Evolutionary conservation across 129 eudicot genomes (phyloP), one percentile per base, ranked within the genome.

Genomic region (Flaveria trinervia): DNA sequence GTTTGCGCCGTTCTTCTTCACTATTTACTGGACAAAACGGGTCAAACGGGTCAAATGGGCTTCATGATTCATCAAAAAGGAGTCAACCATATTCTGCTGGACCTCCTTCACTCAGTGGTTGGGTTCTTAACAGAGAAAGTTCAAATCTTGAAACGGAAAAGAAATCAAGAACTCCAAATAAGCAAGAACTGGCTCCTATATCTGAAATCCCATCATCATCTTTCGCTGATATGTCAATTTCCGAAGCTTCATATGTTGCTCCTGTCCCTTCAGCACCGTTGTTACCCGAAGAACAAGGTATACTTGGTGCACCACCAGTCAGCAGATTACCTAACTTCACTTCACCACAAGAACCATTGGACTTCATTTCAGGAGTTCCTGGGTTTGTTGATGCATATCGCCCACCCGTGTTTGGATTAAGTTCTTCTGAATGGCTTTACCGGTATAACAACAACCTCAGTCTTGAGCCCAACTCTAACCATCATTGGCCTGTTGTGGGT

Each of bases 21-120:
- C 62, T 91, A 45, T 65, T 84, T 25, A 13, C 73, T 5, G 82
- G 79, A 33, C 92, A 87, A 84, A 84, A 67, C 48, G 83, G 71
- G 51, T 28, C 30, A 48, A 50, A 74, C 43, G 83, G 71, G 51
- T 28, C 30, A 48, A 50, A 74, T 9, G 77, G 68, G 48, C 64
- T 75, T 51, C 82, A 85, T 49, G 66, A 23, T 23, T 82, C 79
- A 55, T 18, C 46, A 10, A 85, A 80, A 65, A 83, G 77, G 48
- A 60, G 84, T 0, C 45, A 72, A 16, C 68, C 85, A 7, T 83
- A 59, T 67, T 84, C 88, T 17, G 78, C 88, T 22, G 97, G 97
- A 46, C 98, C 97, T 25, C 98, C 98, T 39, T 94, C 98, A 10
- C 97, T 94, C n/a, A 93, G 88, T 72, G 90, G 85, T 46, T 93